phyloP scores from a whole-genome alignment of 345 rosid genomes.

The Pseudoturritis turrita region DNA sequence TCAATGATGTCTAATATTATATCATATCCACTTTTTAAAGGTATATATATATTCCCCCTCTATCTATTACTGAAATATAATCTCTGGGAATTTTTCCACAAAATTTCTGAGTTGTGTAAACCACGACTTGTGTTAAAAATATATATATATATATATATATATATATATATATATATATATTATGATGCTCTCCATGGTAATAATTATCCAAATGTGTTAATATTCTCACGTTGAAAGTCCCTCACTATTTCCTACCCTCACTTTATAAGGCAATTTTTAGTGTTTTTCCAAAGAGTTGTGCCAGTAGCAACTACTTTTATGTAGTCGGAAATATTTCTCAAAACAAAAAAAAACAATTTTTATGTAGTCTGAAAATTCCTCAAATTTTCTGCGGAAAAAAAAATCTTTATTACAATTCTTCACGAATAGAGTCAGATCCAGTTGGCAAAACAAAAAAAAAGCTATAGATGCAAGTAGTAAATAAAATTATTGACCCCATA shows the following conservation, averaged over 20 bases:
- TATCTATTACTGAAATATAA: not conserved
- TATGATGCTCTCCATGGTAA: not conserved
- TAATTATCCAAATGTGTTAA: not conserved
- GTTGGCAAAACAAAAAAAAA: not conserved
- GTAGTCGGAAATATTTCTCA: not conserved
- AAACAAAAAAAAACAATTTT: not conserved
- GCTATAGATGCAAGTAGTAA: not conserved
- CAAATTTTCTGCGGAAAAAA: not conserved
- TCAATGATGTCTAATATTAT: not conserved
- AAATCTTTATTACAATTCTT: not conserved
- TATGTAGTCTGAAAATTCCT: not conserved
- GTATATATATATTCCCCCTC: not conserved
- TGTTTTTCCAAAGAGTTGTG: not conserved
- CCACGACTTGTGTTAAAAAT: not conserved
- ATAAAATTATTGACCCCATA: not conserved
- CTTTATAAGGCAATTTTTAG: constrained; percentile 1
- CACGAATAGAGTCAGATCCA: not conserved
- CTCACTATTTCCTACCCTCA: constrained; percentile 2
- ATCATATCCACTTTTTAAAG: not conserved
- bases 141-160: not conserved
- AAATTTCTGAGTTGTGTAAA: not conserved
- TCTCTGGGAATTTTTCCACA: not conserved
- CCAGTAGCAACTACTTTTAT: not conserved
- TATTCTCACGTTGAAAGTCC: constrained; percentile 4
- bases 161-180: not conserved